Conservation (phyloP, 192 early-diverging fungal species). For the Coemansia umbellata region DNA sequence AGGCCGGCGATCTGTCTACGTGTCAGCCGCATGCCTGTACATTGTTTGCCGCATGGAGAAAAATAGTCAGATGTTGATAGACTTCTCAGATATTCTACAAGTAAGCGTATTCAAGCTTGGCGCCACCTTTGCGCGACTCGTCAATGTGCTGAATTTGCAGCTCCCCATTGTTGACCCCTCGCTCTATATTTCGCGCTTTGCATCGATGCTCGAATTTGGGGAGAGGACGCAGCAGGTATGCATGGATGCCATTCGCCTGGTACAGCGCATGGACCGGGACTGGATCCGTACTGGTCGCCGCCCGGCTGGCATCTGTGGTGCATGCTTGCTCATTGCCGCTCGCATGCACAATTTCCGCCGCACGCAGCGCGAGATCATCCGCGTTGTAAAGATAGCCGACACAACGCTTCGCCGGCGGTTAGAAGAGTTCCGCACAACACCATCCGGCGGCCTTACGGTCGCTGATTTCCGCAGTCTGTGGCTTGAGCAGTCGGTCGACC, state of each 20-base stretch:
- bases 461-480: conserved; percentile 77
- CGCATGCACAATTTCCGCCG: conserved; percentile 87
- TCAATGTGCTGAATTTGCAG: conserved; percentile 58
- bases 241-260: conserved; percentile 74
- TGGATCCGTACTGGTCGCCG: conserved; percentile 89
- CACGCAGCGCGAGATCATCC: conserved; percentile 77
- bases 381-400: conserved; percentile 87
- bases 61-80: conserved; percentile 89
- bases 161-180: conserved; percentile 87
- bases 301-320: conserved; percentile 93
- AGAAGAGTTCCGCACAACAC: conserved; percentile 77
- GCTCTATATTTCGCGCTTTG: conserved; percentile 89
- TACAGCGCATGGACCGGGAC: conserved; percentile 88
- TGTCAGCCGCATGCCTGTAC: conserved; percentile 88
- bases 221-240: conserved; percentile 75
- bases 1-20: conserved; percentile 69
- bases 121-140: conserved; percentile 74
- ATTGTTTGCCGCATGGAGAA: conserved; percentile 85
- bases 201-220: conserved; percentile 84
- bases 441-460: conserved; percentile 70
- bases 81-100: conserved; percentile 85
- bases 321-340: conserved; percentile 82
- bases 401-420: conserved; percentile 77
- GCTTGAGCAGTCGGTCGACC: conserved; percentile 79
- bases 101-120: conserved; percentile 88